Percentiles rank a stretch among this genome's conserved stretches.
Evolutionary conservation across 306 rosid genomes (phyloP).

Genomic region (Hippophae gyantsensis): DNA sequence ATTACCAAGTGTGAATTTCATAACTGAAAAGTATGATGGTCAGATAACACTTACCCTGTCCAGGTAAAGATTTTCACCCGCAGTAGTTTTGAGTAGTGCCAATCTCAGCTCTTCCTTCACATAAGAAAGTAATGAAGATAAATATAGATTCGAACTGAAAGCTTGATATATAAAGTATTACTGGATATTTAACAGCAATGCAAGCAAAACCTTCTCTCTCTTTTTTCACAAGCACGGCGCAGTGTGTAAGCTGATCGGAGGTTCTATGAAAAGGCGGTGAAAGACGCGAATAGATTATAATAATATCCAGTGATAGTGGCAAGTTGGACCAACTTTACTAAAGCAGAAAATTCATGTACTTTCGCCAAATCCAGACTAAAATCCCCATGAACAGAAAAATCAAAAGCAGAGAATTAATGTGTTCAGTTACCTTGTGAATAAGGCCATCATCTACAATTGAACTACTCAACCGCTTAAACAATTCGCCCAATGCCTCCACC

Average conservation of each 20-base stretch:
- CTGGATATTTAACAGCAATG: too few species aligned
- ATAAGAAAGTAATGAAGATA: constrained; percentile 14
- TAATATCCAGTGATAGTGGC: too few species aligned
- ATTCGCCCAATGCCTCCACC: constrained; percentile 57
- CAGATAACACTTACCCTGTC: constrained; percentile 44
- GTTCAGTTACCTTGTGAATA: constrained; percentile 51
- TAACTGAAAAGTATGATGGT: background rate
- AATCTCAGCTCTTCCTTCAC: constrained; percentile 61
- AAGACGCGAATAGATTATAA: too few species aligned
- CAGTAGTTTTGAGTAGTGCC: constrained; percentile 40
- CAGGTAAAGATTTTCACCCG: constrained; percentile 51
- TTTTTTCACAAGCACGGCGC: background rate
- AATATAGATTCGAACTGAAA: constrained; percentile 3
- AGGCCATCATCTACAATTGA: constrained; percentile 56
- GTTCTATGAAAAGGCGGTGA: too few species aligned
- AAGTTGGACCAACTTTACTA: background rate
- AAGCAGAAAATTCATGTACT: background rate
- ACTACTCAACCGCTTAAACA: constrained; percentile 57
- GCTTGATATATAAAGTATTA: background rate
- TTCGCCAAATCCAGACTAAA: background rate
- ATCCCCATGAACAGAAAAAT: too few species aligned
- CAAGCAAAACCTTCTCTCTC: background rate
- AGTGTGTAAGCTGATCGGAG: background rate
- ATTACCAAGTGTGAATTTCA: too few species aligned
- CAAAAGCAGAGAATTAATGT: background rate